Base-by-base conservation (phyloP, 306 rosid genomes). In the Trifolium pratense region DNA sequence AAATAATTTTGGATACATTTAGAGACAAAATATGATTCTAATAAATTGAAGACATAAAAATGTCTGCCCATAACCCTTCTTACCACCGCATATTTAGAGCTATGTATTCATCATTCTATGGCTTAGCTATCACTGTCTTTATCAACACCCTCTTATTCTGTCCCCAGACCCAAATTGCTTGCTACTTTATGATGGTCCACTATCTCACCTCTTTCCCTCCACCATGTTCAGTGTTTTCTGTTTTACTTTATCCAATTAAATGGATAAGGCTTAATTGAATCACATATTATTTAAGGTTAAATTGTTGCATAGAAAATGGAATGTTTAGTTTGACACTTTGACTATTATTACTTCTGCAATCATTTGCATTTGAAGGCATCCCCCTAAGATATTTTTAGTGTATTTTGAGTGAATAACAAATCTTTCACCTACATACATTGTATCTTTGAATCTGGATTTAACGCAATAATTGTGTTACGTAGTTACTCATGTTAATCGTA, bases 181-280 rank as follows among this genome's bases (percentile, higher is more conserved):
- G 10, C 75, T 15, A 53, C 60, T 71, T 60, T 71, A 13, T n/a
- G 23, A 70, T 23, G 89, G 87, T 75, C 89, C 92, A 79, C 90
- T 70, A 34, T 80, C 75, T 55, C 15, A 40, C 66, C 34, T 71
- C 29, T 65, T 77, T 59, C 79, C 61, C 56, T 58, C 71, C 53
- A 25, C 16, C 68, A 73, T 72, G 80, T 70, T 70, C 70, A 31
- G 34, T 63, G 65, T 74, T 67, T 80, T 75, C 84, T 43, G 61
- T 75, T 75, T 68, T 39, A 11, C 43, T 81, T 77, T 83, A 83
- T 68, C 82, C 69, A 66, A 53, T 67, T 49, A 31, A 18, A 51
- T 78, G 74, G 68, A 76, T 74, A 29, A 39, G 77, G 37, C 64
- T 48, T 16, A 68, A 77, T 61, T 40, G 29, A 78, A 55, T 63